Base-by-base conservation (phyloP, 805 yeast genomes). In the Metschnikowia cerradonensis region DNA sequence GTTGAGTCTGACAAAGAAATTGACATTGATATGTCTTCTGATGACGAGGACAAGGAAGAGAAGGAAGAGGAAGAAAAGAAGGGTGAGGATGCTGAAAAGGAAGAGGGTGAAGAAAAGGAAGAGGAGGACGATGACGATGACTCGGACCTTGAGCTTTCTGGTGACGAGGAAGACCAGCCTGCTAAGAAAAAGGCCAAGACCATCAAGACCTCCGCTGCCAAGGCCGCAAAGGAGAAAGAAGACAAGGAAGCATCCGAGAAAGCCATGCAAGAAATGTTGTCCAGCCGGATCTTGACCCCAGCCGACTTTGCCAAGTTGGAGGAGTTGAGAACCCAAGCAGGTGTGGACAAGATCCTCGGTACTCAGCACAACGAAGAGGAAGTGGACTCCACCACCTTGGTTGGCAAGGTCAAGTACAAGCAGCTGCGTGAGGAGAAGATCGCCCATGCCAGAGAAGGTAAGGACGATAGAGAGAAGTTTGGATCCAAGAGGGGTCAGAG, bases 231-330 rank as follows among this genome's bases (percentile, higher is more conserved):
- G 34, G 47, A 35, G 17, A 44, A 23, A 4, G 47, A 35, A 19
- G 35, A 34, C 11, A 35, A 35, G 41, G 40, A 44, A 14, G 37
- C 69, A 67, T 52, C 57, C 20, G 66, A 68, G 41, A 55, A 60
- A 49, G 67, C 67, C 19, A 69, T 68, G 73, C 72, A 76, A 50
- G 82, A 82, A 51, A 58, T 89, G 56, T 86, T 84, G 36, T 78
- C 87, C n/a, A 79, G 82, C 45, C 82, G 87, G 59, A 86, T 94
- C 53, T 78, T 94, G 59, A 94, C 99, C 0, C 99, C 99, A 20
- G 97, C 98, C 0, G 99, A 94, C 74, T 94, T 91, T 66, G 96
- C 96, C 55, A 92, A 92, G 70, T 77, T 94, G 61, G 92, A 92
- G 62, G 97, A 94, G 68, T 79, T 94, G 60, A 81, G 83, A 63